Conservation (phyloP, 306 rosid species). For the Benincasa hispida region DNA sequence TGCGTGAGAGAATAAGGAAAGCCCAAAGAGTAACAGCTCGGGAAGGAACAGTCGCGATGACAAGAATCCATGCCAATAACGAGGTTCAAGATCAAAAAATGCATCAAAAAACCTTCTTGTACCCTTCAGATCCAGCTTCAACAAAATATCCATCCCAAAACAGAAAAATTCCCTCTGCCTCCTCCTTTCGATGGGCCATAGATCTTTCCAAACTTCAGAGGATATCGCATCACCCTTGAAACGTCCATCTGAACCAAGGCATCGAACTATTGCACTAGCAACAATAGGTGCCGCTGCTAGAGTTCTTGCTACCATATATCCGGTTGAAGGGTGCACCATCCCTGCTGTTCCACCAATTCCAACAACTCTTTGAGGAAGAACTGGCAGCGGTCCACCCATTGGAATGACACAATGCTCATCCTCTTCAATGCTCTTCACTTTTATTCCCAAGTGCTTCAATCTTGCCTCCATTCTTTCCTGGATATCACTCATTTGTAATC, state of each 20-base stretch:
- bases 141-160: constrained; percentile 91
- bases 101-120: constrained; percentile 83
- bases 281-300: constrained; percentile 90
- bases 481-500: constrained; percentile 66
- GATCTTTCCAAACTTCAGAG: constrained; percentile 69
- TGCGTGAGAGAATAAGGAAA: constrained; percentile 85
- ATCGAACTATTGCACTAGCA: constrained; percentile 66
- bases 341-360: constrained; percentile 99
- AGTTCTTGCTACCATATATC: constrained; percentile 98
- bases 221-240: constrained; percentile 50
- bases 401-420: constrained; percentile 95
- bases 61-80: constrained; percentile 92
- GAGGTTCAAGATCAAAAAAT: constrained; percentile 90
- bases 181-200: constrained; percentile 89
- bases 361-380: constrained; percentile 88
- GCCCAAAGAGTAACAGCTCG: constrained; percentile 62
- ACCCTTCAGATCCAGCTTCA: constrained; percentile 81
- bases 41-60: constrained; percentile 92
- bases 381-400: constrained; percentile 94
- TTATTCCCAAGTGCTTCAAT: constrained; percentile 72
- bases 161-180: constrained; percentile 97
- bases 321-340: constrained; percentile 98
- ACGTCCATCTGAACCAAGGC: constrained; percentile 46
- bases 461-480: constrained; percentile 92
- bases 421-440: constrained; percentile 87